Conservation (phyloP, 306 rosid species). For the Prunus mume region DNA sequence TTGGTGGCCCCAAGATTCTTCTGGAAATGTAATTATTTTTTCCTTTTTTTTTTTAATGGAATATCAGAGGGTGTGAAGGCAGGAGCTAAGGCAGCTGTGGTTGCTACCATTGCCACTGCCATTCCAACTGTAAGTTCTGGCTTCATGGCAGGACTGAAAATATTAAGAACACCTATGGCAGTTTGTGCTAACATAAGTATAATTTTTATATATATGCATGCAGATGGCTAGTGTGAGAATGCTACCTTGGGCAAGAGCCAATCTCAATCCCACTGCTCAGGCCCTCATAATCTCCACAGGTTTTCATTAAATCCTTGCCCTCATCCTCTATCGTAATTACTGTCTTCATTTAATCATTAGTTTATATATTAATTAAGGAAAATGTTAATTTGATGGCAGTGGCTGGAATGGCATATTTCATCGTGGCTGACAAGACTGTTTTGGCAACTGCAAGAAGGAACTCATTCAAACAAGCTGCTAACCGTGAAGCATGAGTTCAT, state of each 20-base stretch:
- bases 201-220: conserved; percentile 14
- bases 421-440: conserved; percentile 96
- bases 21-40: background rate
- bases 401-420: conserved; percentile 98
- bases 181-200: background rate
- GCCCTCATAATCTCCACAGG: conserved; percentile 97
- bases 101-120: conserved; percentile 86
- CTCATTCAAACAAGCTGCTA: conserved; percentile 61
- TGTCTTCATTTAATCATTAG: background rate
- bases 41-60: conserved; percentile 4
- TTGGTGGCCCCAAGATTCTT: background rate
- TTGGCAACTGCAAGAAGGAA: conserved; percentile 91
- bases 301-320: conserved; percentile 13
- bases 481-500: conserved; percentile 32
- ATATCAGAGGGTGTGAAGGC: conserved; percentile 87
- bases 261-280: conserved; percentile 93
- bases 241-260: conserved; percentile 97
- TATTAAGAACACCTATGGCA: too few relatives aligned
- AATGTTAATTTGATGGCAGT: conserved; percentile 38
- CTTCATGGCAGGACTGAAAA: background rate
- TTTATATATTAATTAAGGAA: background rate
- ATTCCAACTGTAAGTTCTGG: conserved; percentile 70
- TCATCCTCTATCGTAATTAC: background rate
- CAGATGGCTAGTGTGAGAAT: conserved; percentile 92
- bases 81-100: conserved; percentile 89